Base-by-base conservation (phyloP, 2,329 filamentous ascomycete genomes). In the Dothideomycetes sp. region DNA sequence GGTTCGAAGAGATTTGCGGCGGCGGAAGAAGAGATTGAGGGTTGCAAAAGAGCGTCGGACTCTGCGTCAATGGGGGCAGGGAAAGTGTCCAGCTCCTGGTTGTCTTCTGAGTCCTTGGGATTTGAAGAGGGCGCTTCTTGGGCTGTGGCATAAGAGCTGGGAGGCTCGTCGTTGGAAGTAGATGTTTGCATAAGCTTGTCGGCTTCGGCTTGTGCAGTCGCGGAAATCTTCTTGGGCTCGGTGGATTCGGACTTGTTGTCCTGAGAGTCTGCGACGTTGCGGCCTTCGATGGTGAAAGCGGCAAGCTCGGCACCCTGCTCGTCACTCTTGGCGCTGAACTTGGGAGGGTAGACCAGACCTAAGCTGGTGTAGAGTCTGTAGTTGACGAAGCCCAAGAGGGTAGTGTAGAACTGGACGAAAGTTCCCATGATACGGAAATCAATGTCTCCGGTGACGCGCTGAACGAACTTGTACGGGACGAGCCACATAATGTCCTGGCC, bases 351-450 rank as follows among this genome's bases (percentile, higher is more conserved):
- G 44, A 95, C 86, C 47, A 98, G 68, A 7, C 91, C 91, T 48
- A 94, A 71, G 1, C 84, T 80, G 1, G 87, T 94, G 68, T 95
- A 98, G 33, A 98, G 72, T 49, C 86, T 74, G 71, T 87, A 98
- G 71, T 98, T 95, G 65, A 96, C 80, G 56, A 98, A 98, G 46
- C 89, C 84, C 15, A 98, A 71, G 11, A 98, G 73, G 4, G 89
- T 96, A 55, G 93, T 94, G 70, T 98, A 98, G 63, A 98, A 98
- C 62, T 98, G 89, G 50, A 98, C 80, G 59, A 98, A 98, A 4
- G 91, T 98, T 45, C 86, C 89, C 91, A 98, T 98, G 64, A 98
- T 98, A 56, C 91, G 76, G 68, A 95, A 98, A 63, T 98, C 91
- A 49, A 98, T 83, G 63, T 98, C 91, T 44, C 83, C 85, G 28